phyloP scores from a whole-genome alignment of 352 stramenopile genomes.

The Globisporangium emineosum region DNA sequence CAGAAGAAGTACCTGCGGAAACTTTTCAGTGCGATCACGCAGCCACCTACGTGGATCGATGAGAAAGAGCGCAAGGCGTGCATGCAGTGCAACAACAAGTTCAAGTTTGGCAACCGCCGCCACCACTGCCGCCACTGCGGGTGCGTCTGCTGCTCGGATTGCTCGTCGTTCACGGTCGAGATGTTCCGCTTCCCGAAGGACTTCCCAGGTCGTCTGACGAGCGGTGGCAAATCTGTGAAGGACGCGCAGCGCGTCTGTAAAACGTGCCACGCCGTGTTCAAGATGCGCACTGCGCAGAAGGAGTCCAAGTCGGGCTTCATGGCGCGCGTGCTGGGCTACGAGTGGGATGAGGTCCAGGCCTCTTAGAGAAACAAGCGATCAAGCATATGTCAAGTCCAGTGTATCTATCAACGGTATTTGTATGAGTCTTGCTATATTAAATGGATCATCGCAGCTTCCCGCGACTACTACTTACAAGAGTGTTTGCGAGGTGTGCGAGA shows the following conservation, averaged over 20 bases:
- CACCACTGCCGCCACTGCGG: constrained; percentile 87
- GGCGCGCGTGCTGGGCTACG: constrained; percentile 75
- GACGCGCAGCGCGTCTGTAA: constrained; percentile 80
- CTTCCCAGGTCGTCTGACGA: constrained; percentile 67
- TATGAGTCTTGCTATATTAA: constrained; percentile 15
- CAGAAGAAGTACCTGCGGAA: constrained; percentile 83
- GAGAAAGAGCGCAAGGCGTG: constrained; percentile 69
- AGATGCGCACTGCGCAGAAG: constrained; percentile 77
- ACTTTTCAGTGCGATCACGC: constrained; percentile 74
- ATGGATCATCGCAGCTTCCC: constrained; percentile 7
- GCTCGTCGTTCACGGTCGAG: constrained; percentile 74
- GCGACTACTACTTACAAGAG: not conserved
- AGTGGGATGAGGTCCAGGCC: constrained; percentile 79
- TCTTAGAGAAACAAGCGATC: constrained; percentile 3
- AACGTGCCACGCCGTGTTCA: constrained; percentile 84
- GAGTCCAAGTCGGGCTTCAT: constrained; percentile 86
- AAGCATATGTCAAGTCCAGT: constrained; percentile 1
- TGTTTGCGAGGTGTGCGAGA: constrained; percentile 1
- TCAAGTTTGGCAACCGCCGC: constrained; percentile 78
- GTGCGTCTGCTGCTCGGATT: constrained; percentile 83
- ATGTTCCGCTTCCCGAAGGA: constrained; percentile 83
- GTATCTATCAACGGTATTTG: constrained; percentile 20
- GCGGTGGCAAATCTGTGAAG: constrained; percentile 64
- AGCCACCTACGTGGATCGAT: constrained; percentile 77
- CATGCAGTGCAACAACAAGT: constrained; percentile 67